Percentiles rank a stretch among this genome's conserved stretches.
Evolutionary conservation across 805 yeast genomes (phyloP).

Genomic region (Teunomyces atbi): DNA sequence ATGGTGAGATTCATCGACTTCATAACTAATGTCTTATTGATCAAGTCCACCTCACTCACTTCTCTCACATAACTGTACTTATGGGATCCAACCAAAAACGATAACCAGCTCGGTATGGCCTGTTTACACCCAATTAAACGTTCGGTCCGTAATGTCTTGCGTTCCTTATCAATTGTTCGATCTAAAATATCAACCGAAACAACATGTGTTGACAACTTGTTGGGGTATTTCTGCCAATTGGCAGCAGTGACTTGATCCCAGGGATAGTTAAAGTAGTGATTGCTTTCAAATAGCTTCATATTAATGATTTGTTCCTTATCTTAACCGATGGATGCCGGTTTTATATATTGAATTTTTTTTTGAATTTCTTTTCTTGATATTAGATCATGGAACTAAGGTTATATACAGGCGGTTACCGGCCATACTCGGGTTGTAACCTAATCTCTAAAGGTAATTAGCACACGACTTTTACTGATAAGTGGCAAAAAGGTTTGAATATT

Average conservation of each 20-base stretch:
- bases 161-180: constrained; percentile 59
- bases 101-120: constrained; percentile 79
- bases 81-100: constrained; percentile 67
- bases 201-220: constrained; percentile 87
- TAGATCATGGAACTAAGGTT: background rate
- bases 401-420: background rate
- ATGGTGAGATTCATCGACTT: constrained; percentile 86
- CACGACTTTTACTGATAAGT: background rate
- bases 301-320: background rate
- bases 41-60: constrained; percentile 77
- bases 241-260: constrained; percentile 97
- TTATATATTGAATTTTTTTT: background rate
- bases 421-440: background rate
- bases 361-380: constrained; percentile 1
- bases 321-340: background rate
- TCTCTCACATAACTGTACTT: constrained; percentile 82
- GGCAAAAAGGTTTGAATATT: no score
- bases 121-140: constrained; percentile 87
- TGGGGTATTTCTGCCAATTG: constrained; percentile 97
- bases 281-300: constrained; percentile 79
- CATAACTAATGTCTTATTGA: constrained; percentile 62
- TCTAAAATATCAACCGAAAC: constrained; percentile 86
- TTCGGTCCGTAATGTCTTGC: constrained; percentile 63
- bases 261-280: constrained; percentile 71
- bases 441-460: background rate